Conservation (phyloP, 495 filamentous ascomycete genomes). For the Talaromyces wortmannii region DNA sequence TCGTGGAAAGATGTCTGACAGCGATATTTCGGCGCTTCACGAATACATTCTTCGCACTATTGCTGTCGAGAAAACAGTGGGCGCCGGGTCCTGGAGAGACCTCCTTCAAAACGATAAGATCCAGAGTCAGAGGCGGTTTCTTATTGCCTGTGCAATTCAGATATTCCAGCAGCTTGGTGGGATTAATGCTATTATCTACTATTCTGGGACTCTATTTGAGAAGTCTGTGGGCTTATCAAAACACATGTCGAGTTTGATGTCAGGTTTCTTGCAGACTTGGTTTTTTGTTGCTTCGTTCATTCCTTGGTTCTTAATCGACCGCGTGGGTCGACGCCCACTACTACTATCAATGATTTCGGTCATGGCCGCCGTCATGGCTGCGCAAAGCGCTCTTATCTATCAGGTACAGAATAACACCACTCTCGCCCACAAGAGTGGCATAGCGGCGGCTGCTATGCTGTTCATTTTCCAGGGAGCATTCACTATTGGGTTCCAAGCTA, state of each 20-base stretch:
- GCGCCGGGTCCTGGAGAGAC: slow-evolving; percentile 16
- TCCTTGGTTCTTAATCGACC: slow-evolving; percentile 19
- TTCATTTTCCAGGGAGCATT: slow-evolving; percentile 21
- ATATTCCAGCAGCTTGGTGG: slow-evolving; percentile 29
- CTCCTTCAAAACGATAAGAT: slow-evolving; percentile 19
- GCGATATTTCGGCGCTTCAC: slow-evolving; percentile 10
- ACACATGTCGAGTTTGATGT: slow-evolving; percentile 15
- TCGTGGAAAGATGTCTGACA: slow-evolving; percentile 11
- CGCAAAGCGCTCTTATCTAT: slow-evolving; percentile 12
- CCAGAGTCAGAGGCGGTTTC: slow-evolving; percentile 14
- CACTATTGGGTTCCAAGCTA: slow-evolving; percentile 18
- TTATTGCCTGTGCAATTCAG: slow-evolving; percentile 20
- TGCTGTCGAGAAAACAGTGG: slow-evolving; percentile 12
- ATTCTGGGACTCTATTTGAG: slow-evolving; percentile 12
- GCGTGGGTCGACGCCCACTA: slow-evolving; percentile 14
- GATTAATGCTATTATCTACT: slow-evolving; percentile 22
- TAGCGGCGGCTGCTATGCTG: slow-evolving; percentile 15
- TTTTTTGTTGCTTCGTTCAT: slow-evolving; percentile 21
- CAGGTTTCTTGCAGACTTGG: slow-evolving; percentile 18
- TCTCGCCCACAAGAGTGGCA: slow-evolving; percentile 2
- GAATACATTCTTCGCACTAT: slow-evolving; percentile 13
- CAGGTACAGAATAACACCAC: slow-evolving; percentile 10
- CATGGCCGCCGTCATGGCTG: slow-evolving; percentile 16
- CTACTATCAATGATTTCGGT: slow-evolving; percentile 14
- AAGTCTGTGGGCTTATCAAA: slow-evolving; percentile 12